Base-by-base conservation (phyloP, 1,284 basidiomycete species). In the Amylostereum areolatum region DNA sequence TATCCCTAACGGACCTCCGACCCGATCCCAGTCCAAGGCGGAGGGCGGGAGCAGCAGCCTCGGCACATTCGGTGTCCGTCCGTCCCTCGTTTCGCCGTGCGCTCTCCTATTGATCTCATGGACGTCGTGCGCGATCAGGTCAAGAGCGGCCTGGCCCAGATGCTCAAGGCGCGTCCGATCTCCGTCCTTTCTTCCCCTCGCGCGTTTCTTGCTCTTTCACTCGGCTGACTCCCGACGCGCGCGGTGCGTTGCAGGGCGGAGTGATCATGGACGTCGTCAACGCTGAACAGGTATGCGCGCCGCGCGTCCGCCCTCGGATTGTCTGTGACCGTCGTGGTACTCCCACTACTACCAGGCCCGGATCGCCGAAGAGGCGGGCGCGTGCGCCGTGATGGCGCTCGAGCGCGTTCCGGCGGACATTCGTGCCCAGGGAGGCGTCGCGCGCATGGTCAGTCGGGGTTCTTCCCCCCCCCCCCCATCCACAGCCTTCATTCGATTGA, bases 351-450 rank as follows among this genome's bases (percentile, higher is more conserved):
- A 52, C 30, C 48, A 94, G 85, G 96, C 96, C 53, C 87, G 92
- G 56, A 95, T 98, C 60, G 96, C 96, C 51, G 96, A 98, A 65
- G 94, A 97, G 65, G 96, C 96, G 8, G 96, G 97, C 52, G 96
- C 96, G 10, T 94, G 92, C 66, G 96, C 96, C 55, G 96, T 99
- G 56, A 98, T 99, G 96, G 93, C 92, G 10, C 78, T 95, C 6
- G 93, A 97, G 68, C 80, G 96, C 56, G 94, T 99, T 10, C 96
- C 96, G 18, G 95, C 96, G 32, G 94, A 98, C 65, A 99, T 99
- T 62, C 81, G 94, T 55, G 77, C 78, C 35, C 75, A 90, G 66
- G 94, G 94, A 37, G 94, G 94, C 54, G 94, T 97, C 48, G 91
- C 94, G 2, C 78, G 94, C 54, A 97, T 97, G 94, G 91, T 91